phyloP scores from a whole-genome alignment of 345 rosid genomes.

The Kernera saxatilis region DNA sequence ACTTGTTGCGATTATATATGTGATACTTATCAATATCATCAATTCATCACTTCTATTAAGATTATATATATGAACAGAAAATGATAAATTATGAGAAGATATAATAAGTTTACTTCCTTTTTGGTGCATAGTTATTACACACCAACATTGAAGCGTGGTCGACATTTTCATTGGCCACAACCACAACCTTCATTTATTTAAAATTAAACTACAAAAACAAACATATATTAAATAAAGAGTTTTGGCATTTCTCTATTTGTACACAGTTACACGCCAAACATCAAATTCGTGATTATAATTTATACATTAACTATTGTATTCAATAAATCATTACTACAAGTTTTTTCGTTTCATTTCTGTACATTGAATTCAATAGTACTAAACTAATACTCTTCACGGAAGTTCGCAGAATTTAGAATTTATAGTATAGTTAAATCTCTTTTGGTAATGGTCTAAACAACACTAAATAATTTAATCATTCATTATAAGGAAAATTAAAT shows the following conservation, averaged over 20 bases:
- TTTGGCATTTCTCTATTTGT: neutral
- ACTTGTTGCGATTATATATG: neutral
- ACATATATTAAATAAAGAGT: neutral
- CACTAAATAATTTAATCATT: too few relatives aligned
- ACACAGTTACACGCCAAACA: too few relatives aligned
- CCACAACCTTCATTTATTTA: neutral
- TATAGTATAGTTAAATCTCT: too few relatives aligned
- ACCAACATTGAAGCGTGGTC: slow-evolving; percentile 13
- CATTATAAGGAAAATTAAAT: too few relatives aligned
- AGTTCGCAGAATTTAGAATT: too few relatives aligned
- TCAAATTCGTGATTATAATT: neutral
- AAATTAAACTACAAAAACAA: neutral
- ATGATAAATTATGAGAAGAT: neutral
- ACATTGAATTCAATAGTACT: neutral
- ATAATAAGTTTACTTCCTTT: neutral
- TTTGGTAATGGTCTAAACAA: too few relatives aligned
- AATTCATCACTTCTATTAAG: slow-evolving; percentile 2
- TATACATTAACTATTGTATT: too few relatives aligned
- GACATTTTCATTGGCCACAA: slow-evolving; percentile 25
- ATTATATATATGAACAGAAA: neutral
- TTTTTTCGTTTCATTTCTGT: neutral
- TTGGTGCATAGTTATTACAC: slow-evolving; percentile 4
- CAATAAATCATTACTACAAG: neutral
- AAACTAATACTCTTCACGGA: neutral
- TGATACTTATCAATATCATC: neutral